Evolutionary conservation across 768 basidiomycete species (phyloP), one percentile per base, ranked within the genome.

Genomic region (Phaffia tasmanica): DNA sequence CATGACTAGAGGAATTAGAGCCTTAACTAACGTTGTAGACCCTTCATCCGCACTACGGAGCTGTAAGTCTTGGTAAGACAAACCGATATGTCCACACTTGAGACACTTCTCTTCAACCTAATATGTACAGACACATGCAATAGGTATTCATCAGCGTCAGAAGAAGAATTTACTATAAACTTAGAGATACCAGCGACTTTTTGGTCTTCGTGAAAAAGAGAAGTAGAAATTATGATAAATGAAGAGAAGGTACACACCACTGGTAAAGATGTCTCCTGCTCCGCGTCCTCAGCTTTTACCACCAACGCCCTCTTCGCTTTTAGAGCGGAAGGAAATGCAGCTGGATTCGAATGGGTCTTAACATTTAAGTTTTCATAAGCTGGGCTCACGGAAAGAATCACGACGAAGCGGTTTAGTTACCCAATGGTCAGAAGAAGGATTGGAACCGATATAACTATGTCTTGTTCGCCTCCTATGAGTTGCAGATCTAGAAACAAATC

Each of bases 301-400:
- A 82, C 77, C 47, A 89, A 85, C 0, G 90, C 95, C 77, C 93
- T 89, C 64, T 89, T 89, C 71, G 93, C 88, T 72, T 86, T 79
- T 68, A 98, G 77, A 0, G 85, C 82, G 30, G 89, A 92, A 0
- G 95, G 94, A 75, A 98, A 97, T 3, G 95, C 94, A 64, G 92
- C 89, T 0, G 91, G 88, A 70, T 91, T 88, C 9, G 93, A 95
- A 29, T 84, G 85, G 0, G 95, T 98, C 62, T 85, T 84, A 58
- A 93, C 90, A 70, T 87, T 84, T 32, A 86, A 86, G 76, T 90
- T 88, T 72, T 97, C 92, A 75, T 94, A 98, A 3, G 90, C 92
- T 95, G 71, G 5, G 35, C 35, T 11, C 35, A 42, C 35, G n/a
- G n/a, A n/a, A n/a, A 27, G 47, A 49, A 19, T 29, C n/a, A 3